Evolutionary conservation across 2,329 filamentous ascomycete species (phyloP), one percentile per base, ranked within the genome.

Genomic region (Penicillium polonicum): DNA sequence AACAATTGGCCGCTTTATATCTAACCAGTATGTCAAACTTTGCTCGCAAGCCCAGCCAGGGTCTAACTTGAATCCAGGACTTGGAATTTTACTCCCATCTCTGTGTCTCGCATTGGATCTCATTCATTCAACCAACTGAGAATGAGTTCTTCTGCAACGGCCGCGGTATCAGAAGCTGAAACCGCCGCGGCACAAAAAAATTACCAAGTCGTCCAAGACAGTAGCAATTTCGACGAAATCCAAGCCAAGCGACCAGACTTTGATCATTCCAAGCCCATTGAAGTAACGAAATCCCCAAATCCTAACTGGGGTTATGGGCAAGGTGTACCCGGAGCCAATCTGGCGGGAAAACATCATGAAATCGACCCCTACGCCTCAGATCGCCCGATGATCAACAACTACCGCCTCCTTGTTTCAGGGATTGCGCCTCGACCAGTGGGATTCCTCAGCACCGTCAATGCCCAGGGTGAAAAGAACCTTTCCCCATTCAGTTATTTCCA

Each of bases 401-500:
- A 96, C 83, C 95, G 94, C 74, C 84, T 96, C 6, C 81, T 96
- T 60, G 94, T 96, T 73, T 89, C 85, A 10, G 86, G 85, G 60
- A 85, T 96, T 61, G 82, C 91, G 6, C 92, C 92, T 1, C 86
- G 92, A 7, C 92, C 92, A 12, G 86, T 96, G 23, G 85, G 83
- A 0, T 85, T 87, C 64, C 70, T 85, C 0, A 80, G 78, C 29
- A 87, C 84, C 0, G 69, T 79, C n/a, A 79, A 76, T 3, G 74
- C 75, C 23, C 86, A 90, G 67, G 89, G 89, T n/a, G 72, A 65
- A 21, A 80, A 76, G 50, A 96, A 96, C 75, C 82, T 96, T 1
- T 90, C 91, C 0, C 91, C 91, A 0, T 96, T 93, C 72, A 88
- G 84, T 68, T 96, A 92, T 79, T 92, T 91, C 75, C 88, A 90